Conservation (phyloP, 2,329 filamentous ascomycete genomes). For the Ascochyta viciae-villosae region DNA sequence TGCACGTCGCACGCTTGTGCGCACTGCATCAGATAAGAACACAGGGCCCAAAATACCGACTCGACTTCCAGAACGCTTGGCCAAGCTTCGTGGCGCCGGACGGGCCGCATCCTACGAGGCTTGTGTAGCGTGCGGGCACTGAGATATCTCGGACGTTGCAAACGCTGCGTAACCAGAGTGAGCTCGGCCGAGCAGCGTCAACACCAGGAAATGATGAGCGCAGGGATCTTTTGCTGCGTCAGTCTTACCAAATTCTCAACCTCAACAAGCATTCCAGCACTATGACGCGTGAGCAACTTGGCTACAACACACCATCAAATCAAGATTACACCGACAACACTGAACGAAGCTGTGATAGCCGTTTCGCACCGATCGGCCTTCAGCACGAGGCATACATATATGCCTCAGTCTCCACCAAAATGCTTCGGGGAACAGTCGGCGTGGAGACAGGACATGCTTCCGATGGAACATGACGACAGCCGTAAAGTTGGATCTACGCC, state of each 20-base stretch:
- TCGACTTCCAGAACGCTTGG: not conserved
- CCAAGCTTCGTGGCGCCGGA: conserved; percentile 13
- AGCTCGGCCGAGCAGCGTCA: conserved; percentile 9
- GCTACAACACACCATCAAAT: not conserved
- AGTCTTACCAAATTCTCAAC: not conserved
- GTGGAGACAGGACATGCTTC: not conserved
- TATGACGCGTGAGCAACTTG: not conserved
- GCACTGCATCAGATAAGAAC: too few relatives aligned
- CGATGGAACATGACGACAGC: conserved; percentile 4
- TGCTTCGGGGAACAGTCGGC: conserved; percentile 10
- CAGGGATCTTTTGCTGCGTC: not conserved
- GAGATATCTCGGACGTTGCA: conserved; percentile 2
- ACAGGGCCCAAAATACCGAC: too few relatives aligned
- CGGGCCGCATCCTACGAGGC: conserved; percentile 8
- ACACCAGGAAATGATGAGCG: not conserved
- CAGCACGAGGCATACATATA: not conserved
- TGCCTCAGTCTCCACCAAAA: conserved; percentile 11
- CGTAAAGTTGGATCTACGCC: not conserved
- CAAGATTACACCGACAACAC: not conserved
- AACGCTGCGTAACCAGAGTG: not conserved
- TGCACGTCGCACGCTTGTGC: too few relatives aligned
- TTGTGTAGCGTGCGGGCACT: not conserved
- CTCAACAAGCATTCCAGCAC: not conserved
- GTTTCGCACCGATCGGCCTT: not conserved
- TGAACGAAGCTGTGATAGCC: not conserved